A percentile compares a stretch with the other conserved stretches of the same genome.
phyloP scores from a whole-genome alignment of 78 protist species.

The Dictyostelium discoideum region dicty_2.7 NC_007088.5:89001-89500 shows the following conservation, averaged over 20 bases:
- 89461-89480: neutral
- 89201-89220: conserved; percentile 13
- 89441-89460: conserved; percentile 25
- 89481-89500: conserved; percentile 31
- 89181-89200: conserved; percentile 27
- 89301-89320: conserved; percentile 18
- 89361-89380: conserved; percentile 1
- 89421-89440: neutral
- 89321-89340: conserved; percentile 45
- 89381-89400: neutral
- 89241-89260: conserved; percentile 2
- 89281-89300: conserved; percentile 1
- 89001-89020: conserved; percentile 33
- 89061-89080: conserved; percentile 25
- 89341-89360: conserved; percentile 23
- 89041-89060: neutral
- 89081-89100: conserved; percentile 14
- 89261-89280: neutral
- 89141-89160: conserved; percentile 60
- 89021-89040: conserved; percentile 61
- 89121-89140: conserved; percentile 48
- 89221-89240: neutral
- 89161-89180: conserved; percentile 57
- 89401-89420: neutral
- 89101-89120: conserved; percentile 45